Percentiles rank a stretch among this genome's conserved stretches.
Conservation (phyloP, 805 yeast species). For the Cyberlindnera japonica region DNA sequence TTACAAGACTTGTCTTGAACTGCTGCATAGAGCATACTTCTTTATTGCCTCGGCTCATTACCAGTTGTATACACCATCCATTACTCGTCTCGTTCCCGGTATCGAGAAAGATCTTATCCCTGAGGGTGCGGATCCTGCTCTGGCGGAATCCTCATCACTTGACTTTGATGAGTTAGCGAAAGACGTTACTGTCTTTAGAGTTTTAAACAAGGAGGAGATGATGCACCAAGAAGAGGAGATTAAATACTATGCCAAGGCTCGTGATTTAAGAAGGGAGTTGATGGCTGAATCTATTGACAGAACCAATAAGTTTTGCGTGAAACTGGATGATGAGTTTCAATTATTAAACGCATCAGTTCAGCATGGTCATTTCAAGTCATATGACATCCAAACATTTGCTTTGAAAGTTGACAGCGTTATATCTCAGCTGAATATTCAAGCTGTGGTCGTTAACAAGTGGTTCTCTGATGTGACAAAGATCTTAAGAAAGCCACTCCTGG, state of each 20-base stretch:
- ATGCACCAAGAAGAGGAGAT: constrained; percentile 45
- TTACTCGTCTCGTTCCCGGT: constrained; percentile 24
- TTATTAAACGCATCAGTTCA: neutral
- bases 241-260: constrained; percentile 57
- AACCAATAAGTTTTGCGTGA: constrained; percentile 10
- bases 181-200: constrained; percentile 21
- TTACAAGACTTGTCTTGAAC: constrained; percentile 47
- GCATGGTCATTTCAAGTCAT: constrained; percentile 1
- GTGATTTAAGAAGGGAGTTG: constrained; percentile 49
- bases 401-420: constrained; percentile 17
- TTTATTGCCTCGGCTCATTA: constrained; percentile 72
- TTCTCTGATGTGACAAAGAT: constrained; percentile 38
- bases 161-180: constrained; percentile 16
- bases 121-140: constrained; percentile 15
- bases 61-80: constrained; percentile 43
- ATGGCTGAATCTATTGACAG: constrained; percentile 34
- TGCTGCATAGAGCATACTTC: constrained; percentile 74
- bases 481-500: constrained; percentile 50
- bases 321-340: constrained; percentile 1
- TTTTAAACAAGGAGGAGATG: constrained; percentile 29
- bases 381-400: constrained; percentile 15
- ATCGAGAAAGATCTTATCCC: constrained; percentile 18
- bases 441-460: constrained; percentile 50
- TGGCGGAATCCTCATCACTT: constrained; percentile 6
- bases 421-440: constrained; percentile 47